A percentile compares a stretch with the other conserved stretches of the same genome.
These are phyloP conservation scores for Bauhinia variegata DNA, from an alignment of 306 rosid species.

Conservation along the genomic window DNA sequence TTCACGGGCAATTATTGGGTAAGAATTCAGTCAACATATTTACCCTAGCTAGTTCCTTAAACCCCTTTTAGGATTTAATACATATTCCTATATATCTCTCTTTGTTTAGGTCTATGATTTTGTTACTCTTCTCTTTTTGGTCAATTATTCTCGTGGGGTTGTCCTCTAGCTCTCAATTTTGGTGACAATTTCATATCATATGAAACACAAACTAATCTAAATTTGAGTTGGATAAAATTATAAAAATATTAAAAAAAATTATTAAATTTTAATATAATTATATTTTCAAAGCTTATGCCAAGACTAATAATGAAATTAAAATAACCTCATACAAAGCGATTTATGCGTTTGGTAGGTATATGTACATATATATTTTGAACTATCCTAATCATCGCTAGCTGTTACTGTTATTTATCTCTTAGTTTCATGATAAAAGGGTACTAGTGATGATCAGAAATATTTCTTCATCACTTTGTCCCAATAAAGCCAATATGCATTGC, in stretches of 20 bases:
- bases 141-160: slow-evolving; percentile 41
- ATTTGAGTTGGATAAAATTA: too few relatives aligned
- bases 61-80: not conserved
- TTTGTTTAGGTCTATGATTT: slow-evolving; percentile 21
- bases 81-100: too few relatives aligned
- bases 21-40: not conserved
- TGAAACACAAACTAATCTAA: too few relatives aligned
- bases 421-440: not conserved
- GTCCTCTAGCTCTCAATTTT: slow-evolving; percentile 42
- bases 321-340: too few relatives aligned
- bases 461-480: slow-evolving; percentile 30
- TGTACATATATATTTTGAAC: slow-evolving; percentile 21
- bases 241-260: too few relatives aligned
- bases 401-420: slow-evolving; percentile 25
- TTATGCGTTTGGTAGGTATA: too few relatives aligned
- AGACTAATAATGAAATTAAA: too few relatives aligned
- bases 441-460: slow-evolving; percentile 29
- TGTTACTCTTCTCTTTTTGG: slow-evolving; percentile 23
- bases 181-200: too few relatives aligned
- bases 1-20: slow-evolving; percentile 31
- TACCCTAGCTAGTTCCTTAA: slow-evolving; percentile 13
- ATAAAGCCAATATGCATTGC: slow-evolving; percentile 33
- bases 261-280: too few relatives aligned
- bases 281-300: too few relatives aligned
- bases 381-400: slow-evolving; percentile 25